A percentile compares a stretch with the other conserved stretches of the same genome.
These are phyloP conservation scores for Penicillium sp. DNA, from an alignment of 2,329 filamentous ascomycete species.

Conservation along the genomic window DNA sequence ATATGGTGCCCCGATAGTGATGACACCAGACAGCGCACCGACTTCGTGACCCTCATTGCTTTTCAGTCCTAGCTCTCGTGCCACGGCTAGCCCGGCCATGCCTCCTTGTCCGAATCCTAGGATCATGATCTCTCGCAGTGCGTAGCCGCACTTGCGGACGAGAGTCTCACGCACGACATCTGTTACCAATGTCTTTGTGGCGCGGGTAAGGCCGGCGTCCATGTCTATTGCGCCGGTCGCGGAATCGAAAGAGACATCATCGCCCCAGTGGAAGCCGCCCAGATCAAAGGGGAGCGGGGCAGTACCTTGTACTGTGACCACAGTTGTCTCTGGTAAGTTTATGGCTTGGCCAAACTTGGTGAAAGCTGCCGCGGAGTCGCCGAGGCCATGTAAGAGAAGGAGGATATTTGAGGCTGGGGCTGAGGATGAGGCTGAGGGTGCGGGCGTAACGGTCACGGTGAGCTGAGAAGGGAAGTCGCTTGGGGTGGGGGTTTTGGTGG, in stretches of 20 bases:
- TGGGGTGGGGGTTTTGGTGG: conserved; percentile 40
- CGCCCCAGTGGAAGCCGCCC: conserved; percentile 70
- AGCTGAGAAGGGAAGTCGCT: conserved; percentile 51
- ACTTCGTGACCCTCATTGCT: conserved; percentile 10
- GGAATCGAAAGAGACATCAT: conserved; percentile 61
- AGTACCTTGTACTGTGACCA: conserved; percentile 73
- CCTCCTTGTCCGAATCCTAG: conserved; percentile 71
- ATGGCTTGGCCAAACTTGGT: conserved; percentile 68
- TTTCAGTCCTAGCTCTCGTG: conserved; percentile 45
- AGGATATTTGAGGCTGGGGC: conserved; percentile 70
- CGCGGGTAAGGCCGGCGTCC: conserved; percentile 63
- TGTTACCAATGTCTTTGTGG: conserved; percentile 50
- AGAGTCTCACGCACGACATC: conserved; percentile 57
- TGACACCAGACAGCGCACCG: conserved; percentile 39
- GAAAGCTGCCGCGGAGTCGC: conserved; percentile 72
- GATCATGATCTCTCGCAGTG: conserved; percentile 60
- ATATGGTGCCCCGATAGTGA: conserved; percentile 47
- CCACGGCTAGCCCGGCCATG: conserved; percentile 61
- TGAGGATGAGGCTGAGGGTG: conserved; percentile 32
- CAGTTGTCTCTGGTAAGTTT: conserved; percentile 73
- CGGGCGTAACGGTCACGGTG: conserved; percentile 42
- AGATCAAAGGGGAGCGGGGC: conserved; percentile 69
- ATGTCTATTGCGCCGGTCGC: conserved; percentile 58
- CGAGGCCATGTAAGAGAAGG: conserved; percentile 80
- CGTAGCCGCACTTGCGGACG: conserved; percentile 61